Percentiles rank a stretch among this genome's conserved stretches.
Evolutionary conservation across 495 filamentous ascomycete genomes (phyloP).

Genomic region (Annulohypoxylon stygium): DNA sequence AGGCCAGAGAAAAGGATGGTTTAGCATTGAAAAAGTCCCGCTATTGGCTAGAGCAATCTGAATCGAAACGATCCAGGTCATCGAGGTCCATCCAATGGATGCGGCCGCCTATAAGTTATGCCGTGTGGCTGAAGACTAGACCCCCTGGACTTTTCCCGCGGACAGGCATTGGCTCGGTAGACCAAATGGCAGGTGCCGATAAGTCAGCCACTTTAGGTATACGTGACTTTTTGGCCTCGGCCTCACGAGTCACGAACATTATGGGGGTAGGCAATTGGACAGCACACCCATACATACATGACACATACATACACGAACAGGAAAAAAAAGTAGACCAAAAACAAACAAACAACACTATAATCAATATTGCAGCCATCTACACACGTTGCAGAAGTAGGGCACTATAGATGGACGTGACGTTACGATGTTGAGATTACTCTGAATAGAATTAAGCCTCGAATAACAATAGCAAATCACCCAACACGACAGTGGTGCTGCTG

Average conservation of each 20-base stretch:
- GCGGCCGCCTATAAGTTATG: slow-evolving; percentile 21
- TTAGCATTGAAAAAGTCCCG: slow-evolving; percentile 7
- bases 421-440: slow-evolving; percentile 14
- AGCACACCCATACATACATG: slow-evolving; percentile 40
- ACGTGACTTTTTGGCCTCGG: slow-evolving; percentile 27
- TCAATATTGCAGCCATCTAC: slow-evolving; percentile 15
- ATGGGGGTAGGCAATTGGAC: slow-evolving; percentile 12
- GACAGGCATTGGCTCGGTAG: slow-evolving; percentile 32
- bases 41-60: slow-evolving; percentile 32
- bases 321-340: slow-evolving; percentile 19
- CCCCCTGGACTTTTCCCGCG: slow-evolving; percentile 3
- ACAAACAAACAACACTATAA: slow-evolving; percentile 28
- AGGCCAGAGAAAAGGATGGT: slow-evolving; percentile 17
- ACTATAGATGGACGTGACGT: slow-evolving; percentile 36
- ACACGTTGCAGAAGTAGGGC: slow-evolving; percentile 35
- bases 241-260: slow-evolving; percentile 13
- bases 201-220: slow-evolving; percentile 36
- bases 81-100: slow-evolving; percentile 29
- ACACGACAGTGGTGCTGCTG: slow-evolving; percentile 1
- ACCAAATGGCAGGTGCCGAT: slow-evolving; percentile 41
- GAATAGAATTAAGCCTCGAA: slow-evolving; percentile 16
- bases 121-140: slow-evolving; percentile 46
- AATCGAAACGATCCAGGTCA: slow-evolving; percentile 40
- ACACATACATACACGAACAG: slow-evolving; percentile 12
- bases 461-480: slow-evolving; percentile 13